These are phyloP conservation scores for Chlamydomonas schloesseri DNA, from an alignment of 139 green algal species.

Conservation along the genomic window DNA sequence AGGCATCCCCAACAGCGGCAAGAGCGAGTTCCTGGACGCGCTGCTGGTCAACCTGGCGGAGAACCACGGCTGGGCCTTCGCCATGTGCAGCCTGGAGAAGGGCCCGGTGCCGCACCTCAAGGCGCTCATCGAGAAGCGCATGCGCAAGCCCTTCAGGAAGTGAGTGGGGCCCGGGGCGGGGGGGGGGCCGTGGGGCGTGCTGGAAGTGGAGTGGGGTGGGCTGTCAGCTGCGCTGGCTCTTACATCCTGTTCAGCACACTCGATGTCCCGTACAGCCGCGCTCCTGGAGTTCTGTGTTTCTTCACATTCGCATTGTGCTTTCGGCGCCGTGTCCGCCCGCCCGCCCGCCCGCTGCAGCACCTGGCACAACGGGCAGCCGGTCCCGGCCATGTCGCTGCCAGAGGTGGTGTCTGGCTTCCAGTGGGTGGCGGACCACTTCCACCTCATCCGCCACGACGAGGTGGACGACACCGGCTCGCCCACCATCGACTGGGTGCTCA, in stretches of 20 bases:
- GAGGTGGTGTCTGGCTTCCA: slow-evolving; percentile 77
- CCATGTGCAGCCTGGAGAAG: slow-evolving; percentile 93
- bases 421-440: slow-evolving; percentile 90
- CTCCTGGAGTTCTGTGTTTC: neutral
- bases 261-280: no score
- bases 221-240: no score
- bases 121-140: slow-evolving; percentile 93
- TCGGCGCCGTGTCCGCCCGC: no score
- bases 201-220: neutral
- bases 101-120: slow-evolving; percentile 81
- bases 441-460: slow-evolving; percentile 76
- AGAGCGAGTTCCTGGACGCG: slow-evolving; percentile 97
- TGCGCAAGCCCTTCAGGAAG: slow-evolving; percentile 83
- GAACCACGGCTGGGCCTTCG: slow-evolving; percentile 89
- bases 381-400: slow-evolving; percentile 57
- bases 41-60: slow-evolving; percentile 89
- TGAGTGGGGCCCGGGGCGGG: neutral
- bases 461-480: slow-evolving; percentile 63
- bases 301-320: no score
- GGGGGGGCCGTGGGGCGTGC: neutral
- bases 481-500: slow-evolving; percentile 94
- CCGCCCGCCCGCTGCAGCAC: slow-evolving; percentile 10
- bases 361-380: neutral
- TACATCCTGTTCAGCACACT: no score
- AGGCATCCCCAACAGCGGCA: slow-evolving; percentile 96